These are phyloP conservation scores for Xylaria sp. DNA, from an alignment of 2,329 filamentous ascomycete species.

Conservation along the genomic window DNA sequence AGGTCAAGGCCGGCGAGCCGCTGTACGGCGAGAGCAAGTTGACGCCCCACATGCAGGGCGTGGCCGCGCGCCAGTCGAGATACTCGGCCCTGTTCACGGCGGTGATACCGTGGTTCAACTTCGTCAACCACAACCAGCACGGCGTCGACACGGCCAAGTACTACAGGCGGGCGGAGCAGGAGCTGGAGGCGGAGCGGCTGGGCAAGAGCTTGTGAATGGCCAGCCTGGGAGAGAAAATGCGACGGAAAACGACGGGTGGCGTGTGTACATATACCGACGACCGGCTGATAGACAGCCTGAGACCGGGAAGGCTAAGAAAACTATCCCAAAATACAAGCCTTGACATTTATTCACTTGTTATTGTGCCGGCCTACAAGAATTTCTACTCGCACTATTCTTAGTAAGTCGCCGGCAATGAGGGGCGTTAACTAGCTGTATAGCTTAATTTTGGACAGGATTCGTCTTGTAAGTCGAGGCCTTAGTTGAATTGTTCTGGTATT, in stretches of 20 bases:
- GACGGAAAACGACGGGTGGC: not conserved
- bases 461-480: too few relatives aligned
- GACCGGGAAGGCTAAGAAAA: conserved; percentile 1
- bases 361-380: not conserved
- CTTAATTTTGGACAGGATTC: not conserved
- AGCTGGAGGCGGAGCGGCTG: conserved; percentile 77
- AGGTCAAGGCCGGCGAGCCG: conserved; percentile 89
- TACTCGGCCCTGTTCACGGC: conserved; percentile 85
- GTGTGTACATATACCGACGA: conserved; percentile 20
- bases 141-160: conserved; percentile 99
- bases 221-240: not conserved
- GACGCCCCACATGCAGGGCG: conserved; percentile 89
- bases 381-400: not conserved
- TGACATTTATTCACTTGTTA: not conserved
- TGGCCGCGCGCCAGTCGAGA: conserved; percentile 88
- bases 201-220: conserved; percentile 21
- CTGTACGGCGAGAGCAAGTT: conserved; percentile 82
- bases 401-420: not conserved
- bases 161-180: conserved; percentile 91
- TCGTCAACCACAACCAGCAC: conserved; percentile 95
- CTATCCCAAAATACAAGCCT: conserved; percentile 8
- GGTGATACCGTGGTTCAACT: conserved; percentile 94
- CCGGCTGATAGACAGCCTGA: conserved; percentile 11
- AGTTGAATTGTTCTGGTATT: too few relatives aligned
- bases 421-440: not conserved